Percentiles rank a stretch among this genome's conserved stretches.
Evolutionary conservation across 148 eudicot genomes (phyloP).

Genomic region (Selenicereus undatus): DNA sequence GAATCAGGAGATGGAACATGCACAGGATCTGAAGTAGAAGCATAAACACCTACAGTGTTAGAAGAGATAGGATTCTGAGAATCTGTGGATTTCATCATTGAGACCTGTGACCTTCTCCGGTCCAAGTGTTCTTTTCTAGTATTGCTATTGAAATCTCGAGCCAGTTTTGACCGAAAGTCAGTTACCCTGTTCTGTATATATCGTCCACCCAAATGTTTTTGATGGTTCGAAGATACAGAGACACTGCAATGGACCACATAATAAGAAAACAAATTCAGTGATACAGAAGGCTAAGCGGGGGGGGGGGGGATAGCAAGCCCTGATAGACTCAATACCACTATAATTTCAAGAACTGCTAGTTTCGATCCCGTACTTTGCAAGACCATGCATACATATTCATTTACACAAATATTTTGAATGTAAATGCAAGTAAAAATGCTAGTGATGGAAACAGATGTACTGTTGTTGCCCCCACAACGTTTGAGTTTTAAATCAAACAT

Average conservation of each 20-base stretch:
- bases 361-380: neutral
- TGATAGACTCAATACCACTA: neutral
- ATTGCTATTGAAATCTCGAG: constrained; percentile 30
- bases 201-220: constrained; percentile 34
- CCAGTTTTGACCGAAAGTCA: constrained; percentile 38
- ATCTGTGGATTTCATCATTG: constrained; percentile 36
- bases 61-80: constrained; percentile 37
- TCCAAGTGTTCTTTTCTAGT: constrained; percentile 31
- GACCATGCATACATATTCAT: neutral
- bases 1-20: constrained; percentile 80
- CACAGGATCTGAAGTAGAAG: constrained; percentile 88
- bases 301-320: neutral
- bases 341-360: neutral
- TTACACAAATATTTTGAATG: neutral
- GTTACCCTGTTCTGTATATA: constrained; percentile 30
- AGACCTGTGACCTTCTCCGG: constrained; percentile 36
- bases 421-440: neutral
- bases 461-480: neutral
- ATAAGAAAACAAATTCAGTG: neutral
- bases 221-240: constrained; percentile 37
- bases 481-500: neutral
- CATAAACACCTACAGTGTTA: constrained; percentile 65
- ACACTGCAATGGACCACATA: constrained; percentile 29
- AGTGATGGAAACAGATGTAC: neutral
- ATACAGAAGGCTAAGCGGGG: neutral